phyloP scores from a whole-genome alignment of 2,329 filamentous ascomycete genomes.

The Nemania abortiva region DNA sequence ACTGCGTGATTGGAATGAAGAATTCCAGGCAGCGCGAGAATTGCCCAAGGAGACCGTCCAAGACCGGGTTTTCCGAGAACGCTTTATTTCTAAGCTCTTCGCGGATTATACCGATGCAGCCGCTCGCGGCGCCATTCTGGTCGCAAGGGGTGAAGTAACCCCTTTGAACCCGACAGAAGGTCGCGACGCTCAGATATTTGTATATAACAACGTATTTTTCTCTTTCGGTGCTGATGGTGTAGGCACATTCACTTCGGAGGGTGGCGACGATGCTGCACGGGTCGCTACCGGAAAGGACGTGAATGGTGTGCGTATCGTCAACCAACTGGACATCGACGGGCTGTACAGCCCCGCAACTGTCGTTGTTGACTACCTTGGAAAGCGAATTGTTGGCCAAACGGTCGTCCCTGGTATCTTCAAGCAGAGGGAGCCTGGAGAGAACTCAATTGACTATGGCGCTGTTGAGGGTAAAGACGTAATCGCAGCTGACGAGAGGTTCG shows the following conservation, averaged over 20 bases:
- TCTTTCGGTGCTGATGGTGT: constrained; percentile 98
- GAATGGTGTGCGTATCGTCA: constrained; percentile 91
- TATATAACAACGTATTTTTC: constrained; percentile 99
- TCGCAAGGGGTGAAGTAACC: constrained; percentile 91
- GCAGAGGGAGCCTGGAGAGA: constrained; percentile 95
- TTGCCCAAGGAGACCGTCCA: constrained; percentile 93
- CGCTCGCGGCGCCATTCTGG: constrained; percentile 88
- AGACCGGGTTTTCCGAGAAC: constrained; percentile 94
- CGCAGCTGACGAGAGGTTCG: constrained; percentile 88
- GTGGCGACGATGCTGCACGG: constrained; percentile 94
- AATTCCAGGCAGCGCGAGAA: constrained; percentile 96
- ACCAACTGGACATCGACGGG: constrained; percentile 94
- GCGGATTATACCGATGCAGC: constrained; percentile 98
- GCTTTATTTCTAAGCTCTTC: constrained; percentile 93
- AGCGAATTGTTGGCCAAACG: constrained; percentile 96
- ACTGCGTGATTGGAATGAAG: constrained; percentile 97
- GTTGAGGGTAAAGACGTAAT: constrained; percentile 97
- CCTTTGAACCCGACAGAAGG: constrained; percentile 95
- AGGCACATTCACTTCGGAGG: constrained; percentile 95
- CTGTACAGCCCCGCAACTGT: constrained; percentile 96
- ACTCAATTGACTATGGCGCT: constrained; percentile 98
- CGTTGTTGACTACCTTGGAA: constrained; percentile 95
- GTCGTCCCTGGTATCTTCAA: constrained; percentile 99
- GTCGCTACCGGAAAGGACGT: constrained; percentile 98
- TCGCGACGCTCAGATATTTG: constrained; percentile 95